Percentiles rank a stretch among this genome's conserved stretches.
Evolutionary conservation across 352 stramenopile species (phyloP).

Genomic region (Pythium guiyangense): DNA sequence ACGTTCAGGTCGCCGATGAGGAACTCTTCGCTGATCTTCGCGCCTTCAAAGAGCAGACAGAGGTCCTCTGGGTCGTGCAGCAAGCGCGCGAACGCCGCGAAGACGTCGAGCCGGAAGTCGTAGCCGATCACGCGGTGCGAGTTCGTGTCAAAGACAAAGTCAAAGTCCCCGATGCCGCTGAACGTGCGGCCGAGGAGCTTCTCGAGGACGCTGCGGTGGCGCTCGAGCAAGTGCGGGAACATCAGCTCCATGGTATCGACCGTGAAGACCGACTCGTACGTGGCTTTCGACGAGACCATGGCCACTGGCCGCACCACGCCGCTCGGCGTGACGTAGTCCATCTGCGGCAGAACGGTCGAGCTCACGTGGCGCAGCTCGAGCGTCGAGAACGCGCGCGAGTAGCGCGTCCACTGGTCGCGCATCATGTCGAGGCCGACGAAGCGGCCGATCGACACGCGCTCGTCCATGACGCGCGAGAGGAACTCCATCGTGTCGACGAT

Average conservation of each 20-base stretch:
- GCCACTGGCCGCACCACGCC: conserved; percentile 10
- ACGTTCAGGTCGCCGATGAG: conserved; percentile 39
- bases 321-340: conserved; percentile 12
- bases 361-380: conserved; percentile 33
- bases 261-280: conserved; percentile 37
- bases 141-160: conserved; percentile 40
- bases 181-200: conserved; percentile 32
- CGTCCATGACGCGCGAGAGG: conserved; percentile 38
- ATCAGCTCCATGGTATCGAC: conserved; percentile 41
- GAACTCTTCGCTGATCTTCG: conserved; percentile 44
- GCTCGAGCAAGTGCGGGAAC: conserved; percentile 36
- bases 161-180: conserved; percentile 24
- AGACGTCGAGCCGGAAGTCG: conserved; percentile 40
- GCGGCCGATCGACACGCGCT: conserved; percentile 36
- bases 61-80: conserved; percentile 35
- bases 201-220: conserved; percentile 20
- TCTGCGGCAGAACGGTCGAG: conserved; percentile 23
- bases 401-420: conserved; percentile 44
- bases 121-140: conserved; percentile 34
- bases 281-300: conserved; percentile 35
- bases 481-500: conserved; percentile 29
- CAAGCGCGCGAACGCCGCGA: conserved; percentile 31
- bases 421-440: conserved; percentile 38
- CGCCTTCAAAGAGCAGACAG: conserved; percentile 30
- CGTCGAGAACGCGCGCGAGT: conserved; percentile 32